Base-by-base conservation (phyloP, 1,284 basidiomycete species). In the Anthracocystis panici-leucophaei region DNA sequence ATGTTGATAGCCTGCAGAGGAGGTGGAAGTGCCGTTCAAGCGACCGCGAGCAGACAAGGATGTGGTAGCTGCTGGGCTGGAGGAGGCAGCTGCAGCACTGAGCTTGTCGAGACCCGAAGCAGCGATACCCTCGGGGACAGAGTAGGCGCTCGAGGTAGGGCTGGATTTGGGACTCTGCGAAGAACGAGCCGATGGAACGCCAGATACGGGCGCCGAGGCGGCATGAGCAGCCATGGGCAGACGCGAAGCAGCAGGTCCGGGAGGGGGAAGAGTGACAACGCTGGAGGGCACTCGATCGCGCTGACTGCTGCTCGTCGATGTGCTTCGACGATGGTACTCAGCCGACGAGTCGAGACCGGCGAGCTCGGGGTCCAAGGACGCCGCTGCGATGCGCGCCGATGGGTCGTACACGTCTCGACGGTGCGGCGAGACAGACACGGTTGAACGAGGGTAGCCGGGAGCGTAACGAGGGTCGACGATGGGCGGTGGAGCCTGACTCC, bases 101-200 rank as follows among this genome's bases (percentile, higher is more conserved):
- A 72, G 69, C 65, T 65, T 72, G 59, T 76, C 68, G 6, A 71
- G 62, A 4, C 58, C 68, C 31, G 70, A 69, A 6, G 75, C 63
- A 14, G 73, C 67, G 21, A 66, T 63, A 8, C 67, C 70, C 29
- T 72, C 74, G 0, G 74, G 66, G 5, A 63, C 69, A 16, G 74
- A 73, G 63, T 73, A 65, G 41, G 58, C 57, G 60, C 60, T 73
- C 51, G 69, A 70, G 6, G 66, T 73, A 5, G 75, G 70, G 59
- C 75, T 73, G 44, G 69, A 73, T 41, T 77, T 77, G 53, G 75
- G 75, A 57, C 75, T 77, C 44, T 69, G 69, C 27, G 75, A 77
- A 21, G 75, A 69, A 21, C 75, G 62, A 7, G 75, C 64, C n/a
- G 75, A 77, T 0, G 66, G 51, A 3, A 77, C 54, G 11, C 48